Base-by-base conservation (phyloP, 2,329 filamentous ascomycete species). In the Fusarium phyllophilum region DNA sequence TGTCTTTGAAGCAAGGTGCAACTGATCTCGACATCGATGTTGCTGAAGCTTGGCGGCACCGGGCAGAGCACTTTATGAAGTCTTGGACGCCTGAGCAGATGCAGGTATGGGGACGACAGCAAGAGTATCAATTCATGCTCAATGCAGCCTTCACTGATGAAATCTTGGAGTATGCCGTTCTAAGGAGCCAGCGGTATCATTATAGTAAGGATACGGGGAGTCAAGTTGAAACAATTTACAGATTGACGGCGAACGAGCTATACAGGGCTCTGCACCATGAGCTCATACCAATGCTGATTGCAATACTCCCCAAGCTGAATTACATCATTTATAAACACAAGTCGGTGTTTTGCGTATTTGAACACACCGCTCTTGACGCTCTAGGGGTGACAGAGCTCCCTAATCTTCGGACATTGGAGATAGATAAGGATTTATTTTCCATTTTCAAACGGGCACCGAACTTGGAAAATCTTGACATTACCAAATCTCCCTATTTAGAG, bases 311-410 rank as follows among this genome's bases (percentile, higher is more conserved):
- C 5, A 61, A n/a, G 14, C 29, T 61, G 2, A 2, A 1, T 13
- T 18, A 61, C 22, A 31, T 34, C 11, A 42, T 17, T 34, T 24
- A 54, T 15, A 24, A 22, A 2, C 1, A 4, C 13, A 15, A 10
- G 2, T 1, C 7, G 0, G 10, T 1, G 3, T 26, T 18, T 8
- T 0, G 2, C 0, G 2, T 5, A 0, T 3, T 8, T 2, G 1
- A 10, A 6, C 14, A 42, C 1, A 13, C 24, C 6, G n/a, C 36
- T 11, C 6, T 55, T 4, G 26, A 34, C 1, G 46, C 29, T 9
- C 20, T 55, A 13, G 29, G 2, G 2, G 18, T 55, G 6, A 38
- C 29, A 12, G 18, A 36, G 14, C 10, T 55, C 12, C n/a, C 46
- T 6, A 1, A 55, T 22, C 46, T 61, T 10, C 18, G 14, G 1